Percentiles rank a stretch among this genome's conserved stretches.
phyloP scores from a whole-genome alignment of 2,329 filamentous ascomycete species.

The Myriosclerotinia curreyana region DNA sequence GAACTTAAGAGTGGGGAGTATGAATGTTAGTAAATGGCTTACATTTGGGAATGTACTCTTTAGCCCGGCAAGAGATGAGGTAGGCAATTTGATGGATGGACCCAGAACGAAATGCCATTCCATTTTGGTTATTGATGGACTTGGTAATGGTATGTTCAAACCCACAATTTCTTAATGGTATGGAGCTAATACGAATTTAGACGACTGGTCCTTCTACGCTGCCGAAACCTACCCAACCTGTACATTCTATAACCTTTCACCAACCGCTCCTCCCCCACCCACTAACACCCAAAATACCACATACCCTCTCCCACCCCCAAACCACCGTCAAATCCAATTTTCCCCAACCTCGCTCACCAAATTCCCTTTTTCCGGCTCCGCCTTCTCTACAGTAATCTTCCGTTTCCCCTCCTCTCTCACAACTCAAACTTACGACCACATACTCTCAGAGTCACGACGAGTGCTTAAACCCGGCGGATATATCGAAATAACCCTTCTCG shows the following conservation, averaged over 20 bases:
- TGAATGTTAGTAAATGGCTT: slow-evolving; percentile 86
- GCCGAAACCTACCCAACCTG: slow-evolving; percentile 74
- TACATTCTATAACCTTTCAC: slow-evolving; percentile 73
- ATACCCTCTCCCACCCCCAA: slow-evolving; percentile 58
- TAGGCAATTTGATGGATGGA: slow-evolving; percentile 50
- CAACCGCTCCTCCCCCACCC: slow-evolving; percentile 46
- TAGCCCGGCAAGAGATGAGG: slow-evolving; percentile 71
- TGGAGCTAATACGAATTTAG: slow-evolving; percentile 36
- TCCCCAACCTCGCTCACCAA: slow-evolving; percentile 45
- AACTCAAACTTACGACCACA: slow-evolving; percentile 65
- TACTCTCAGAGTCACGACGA: slow-evolving; percentile 71
- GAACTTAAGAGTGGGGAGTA: slow-evolving; percentile 73
- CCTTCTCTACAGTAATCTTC: slow-evolving; percentile 72
- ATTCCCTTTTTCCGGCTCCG: slow-evolving; percentile 73
- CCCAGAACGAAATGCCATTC: slow-evolving; percentile 53
- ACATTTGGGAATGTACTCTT: slow-evolving; percentile 82
- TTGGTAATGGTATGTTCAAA: slow-evolving; percentile 59
- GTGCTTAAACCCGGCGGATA: slow-evolving; percentile 75
- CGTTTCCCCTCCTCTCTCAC: slow-evolving; percentile 71
- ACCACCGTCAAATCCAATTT: slow-evolving; percentile 74
- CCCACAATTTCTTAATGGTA: not conserved
- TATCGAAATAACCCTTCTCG: slow-evolving; percentile 74
- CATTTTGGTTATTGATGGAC: slow-evolving; percentile 75
- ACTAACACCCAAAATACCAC: slow-evolving; percentile 42
- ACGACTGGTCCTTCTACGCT: slow-evolving; percentile 85